phyloP scores from a whole-genome alignment of 768 basidiomycete genomes.

The Pleurotus djamor region DNA sequence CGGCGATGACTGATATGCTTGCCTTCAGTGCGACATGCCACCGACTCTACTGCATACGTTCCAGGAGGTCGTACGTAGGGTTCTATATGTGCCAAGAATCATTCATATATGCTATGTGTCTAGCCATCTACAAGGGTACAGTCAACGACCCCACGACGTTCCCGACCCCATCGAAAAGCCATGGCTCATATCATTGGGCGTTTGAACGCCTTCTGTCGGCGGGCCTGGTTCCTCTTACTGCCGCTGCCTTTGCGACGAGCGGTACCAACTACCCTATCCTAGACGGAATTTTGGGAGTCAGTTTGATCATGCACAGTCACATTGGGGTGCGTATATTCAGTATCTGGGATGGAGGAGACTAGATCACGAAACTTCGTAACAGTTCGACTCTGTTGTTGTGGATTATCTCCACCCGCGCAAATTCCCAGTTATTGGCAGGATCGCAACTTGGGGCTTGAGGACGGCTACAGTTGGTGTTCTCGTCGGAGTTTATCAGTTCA shows the following conservation, averaged over 20 bases:
- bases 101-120: neutral
- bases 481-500: conserved; percentile 95
- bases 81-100: neutral
- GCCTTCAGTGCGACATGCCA: conserved; percentile 39
- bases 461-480: conserved; percentile 76
- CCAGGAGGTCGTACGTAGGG: conserved; percentile 67
- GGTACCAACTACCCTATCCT: conserved; percentile 78
- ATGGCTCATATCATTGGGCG: conserved; percentile 91
- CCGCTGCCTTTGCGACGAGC: conserved; percentile 79
- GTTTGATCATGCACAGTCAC: conserved; percentile 92
- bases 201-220: conserved; percentile 94
- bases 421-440: conserved; percentile 77
- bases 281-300: conserved; percentile 86
- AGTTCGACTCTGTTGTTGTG: conserved; percentile 77
- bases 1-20: conserved; percentile 12
- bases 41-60: conserved; percentile 43
- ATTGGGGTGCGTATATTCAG: conserved; percentile 68
- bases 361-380: neutral
- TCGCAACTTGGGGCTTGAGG: conserved; percentile 75
- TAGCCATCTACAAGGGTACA: conserved; percentile 86
- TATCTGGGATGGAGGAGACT: neutral
- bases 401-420: conserved; percentile 96
- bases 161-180: conserved; percentile 74
- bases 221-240: conserved; percentile 83
- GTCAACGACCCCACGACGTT: conserved; percentile 95